Evolutionary conservation across 805 yeast genomes (phyloP).

Genomic region (Yamadazyma tumulicola): DNA sequence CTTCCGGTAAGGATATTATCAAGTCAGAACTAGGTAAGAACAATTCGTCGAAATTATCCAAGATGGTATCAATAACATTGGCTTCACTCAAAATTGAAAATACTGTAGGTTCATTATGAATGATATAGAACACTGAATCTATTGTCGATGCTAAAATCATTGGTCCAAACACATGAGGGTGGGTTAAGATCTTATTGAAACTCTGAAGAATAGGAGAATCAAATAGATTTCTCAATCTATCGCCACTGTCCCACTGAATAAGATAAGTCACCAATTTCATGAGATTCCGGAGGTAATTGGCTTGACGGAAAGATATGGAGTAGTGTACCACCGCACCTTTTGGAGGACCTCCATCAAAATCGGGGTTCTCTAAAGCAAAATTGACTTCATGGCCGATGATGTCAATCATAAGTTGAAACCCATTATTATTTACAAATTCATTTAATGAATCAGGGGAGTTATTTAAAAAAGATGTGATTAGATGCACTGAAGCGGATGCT

Average conservation of each 20-base stretch:
- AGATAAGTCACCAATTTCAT: conserved; percentile 62
- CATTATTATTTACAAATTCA: conserved; percentile 63
- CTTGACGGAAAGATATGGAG: conserved; percentile 56
- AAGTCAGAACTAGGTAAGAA: conserved; percentile 59
- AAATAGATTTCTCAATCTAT: conserved; percentile 76
- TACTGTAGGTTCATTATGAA: conserved; percentile 90
- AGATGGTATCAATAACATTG: conserved; percentile 60
- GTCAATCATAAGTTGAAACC: conserved; percentile 60
- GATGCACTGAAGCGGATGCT: conserved; percentile 59
- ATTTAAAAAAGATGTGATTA: conserved; percentile 47
- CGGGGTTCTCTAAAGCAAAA: conserved; percentile 58
- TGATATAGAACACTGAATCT: conserved; percentile 62
- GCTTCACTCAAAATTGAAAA: conserved; percentile 78
- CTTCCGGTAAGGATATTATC: conserved; percentile 62
- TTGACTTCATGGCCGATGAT: conserved; percentile 62
- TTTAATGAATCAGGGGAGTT: conserved; percentile 48
- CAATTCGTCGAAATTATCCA: conserved; percentile 53
- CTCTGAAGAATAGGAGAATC: conserved; percentile 75
- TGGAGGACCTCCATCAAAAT: conserved; percentile 56
- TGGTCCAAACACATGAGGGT: conserved; percentile 65
- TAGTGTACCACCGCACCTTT: conserved; percentile 47
- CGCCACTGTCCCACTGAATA: conserved; percentile 74
- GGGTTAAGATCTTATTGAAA: conserved; percentile 53
- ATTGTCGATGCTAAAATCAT: conserved; percentile 57
- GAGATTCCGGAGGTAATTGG: conserved; percentile 45